Conservation (phyloP, 148 eudicot genomes). For the Pharnaceum exiguum region DNA sequence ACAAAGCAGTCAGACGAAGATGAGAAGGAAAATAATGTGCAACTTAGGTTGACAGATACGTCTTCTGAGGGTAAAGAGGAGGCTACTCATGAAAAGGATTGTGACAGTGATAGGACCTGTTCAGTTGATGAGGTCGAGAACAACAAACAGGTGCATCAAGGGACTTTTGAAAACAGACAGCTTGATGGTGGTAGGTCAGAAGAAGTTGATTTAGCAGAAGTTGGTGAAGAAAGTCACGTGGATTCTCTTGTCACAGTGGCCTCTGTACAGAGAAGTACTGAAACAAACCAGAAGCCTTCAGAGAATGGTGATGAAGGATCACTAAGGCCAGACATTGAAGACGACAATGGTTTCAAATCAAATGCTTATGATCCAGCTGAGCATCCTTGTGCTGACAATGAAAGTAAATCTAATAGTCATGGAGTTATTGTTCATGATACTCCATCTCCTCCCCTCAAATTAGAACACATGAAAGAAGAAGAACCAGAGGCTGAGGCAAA, state of each 20-base stretch:
- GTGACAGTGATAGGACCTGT: not conserved
- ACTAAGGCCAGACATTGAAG: conserved; percentile 8
- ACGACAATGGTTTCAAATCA: conserved; percentile 8
- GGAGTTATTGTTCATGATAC: not conserved
- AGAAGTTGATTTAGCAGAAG: not conserved
- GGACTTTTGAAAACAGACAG: not conserved
- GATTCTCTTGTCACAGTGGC: conserved; percentile 6
- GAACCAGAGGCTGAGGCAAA: conserved; percentile 13
- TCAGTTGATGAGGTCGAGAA: conserved; percentile 15
- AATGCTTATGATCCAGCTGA: conserved; percentile 11
- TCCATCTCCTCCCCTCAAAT: conserved; percentile 21
- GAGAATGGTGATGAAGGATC: conserved; percentile 12
- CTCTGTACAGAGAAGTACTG: conserved; percentile 1
- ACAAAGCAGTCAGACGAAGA: conserved; percentile 8
- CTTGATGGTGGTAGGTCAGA: conserved; percentile 13
- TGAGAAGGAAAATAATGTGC: conserved; percentile 18
- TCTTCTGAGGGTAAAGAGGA: conserved; percentile 13
- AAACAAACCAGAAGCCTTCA: conserved; percentile 4
- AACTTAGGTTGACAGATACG: conserved; percentile 3
- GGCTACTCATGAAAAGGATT: conserved; percentile 10
- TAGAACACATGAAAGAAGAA: conserved; percentile 18
- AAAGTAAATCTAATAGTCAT: conserved; percentile 8
- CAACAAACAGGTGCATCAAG: not conserved
- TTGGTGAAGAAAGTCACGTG: not conserved
- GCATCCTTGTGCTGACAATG: conserved; percentile 8